phyloP scores from a whole-genome alignment of 257 asterid species.

The Rehmannia glutinosa region DNA sequence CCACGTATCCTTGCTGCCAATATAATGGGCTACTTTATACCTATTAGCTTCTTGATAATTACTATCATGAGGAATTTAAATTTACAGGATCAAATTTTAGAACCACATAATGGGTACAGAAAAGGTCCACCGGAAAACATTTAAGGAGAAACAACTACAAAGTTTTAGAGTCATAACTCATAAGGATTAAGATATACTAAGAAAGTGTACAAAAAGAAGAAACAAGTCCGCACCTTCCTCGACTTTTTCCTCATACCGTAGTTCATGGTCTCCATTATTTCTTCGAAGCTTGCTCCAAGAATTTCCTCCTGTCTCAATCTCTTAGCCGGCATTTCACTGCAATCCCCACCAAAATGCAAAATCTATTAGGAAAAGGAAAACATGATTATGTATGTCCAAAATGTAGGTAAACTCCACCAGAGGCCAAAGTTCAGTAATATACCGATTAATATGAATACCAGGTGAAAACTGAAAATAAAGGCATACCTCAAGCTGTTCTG shows the following conservation, averaged over 20 bases:
- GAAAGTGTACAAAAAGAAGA: not conserved
- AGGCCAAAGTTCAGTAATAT: not conserved
- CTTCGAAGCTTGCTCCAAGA: constrained; percentile 56
- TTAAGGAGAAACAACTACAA: not conserved
- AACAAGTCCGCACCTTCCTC: constrained; percentile 46
- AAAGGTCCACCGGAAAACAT: not conserved
- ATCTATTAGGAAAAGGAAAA: not conserved
- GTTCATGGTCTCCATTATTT: constrained; percentile 73
- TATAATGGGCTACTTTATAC: not conserved
- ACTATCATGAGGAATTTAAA: not conserved
- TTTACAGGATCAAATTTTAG: not conserved
- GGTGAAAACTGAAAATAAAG: not conserved
- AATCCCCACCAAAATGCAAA: not conserved
- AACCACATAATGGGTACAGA: not conserved
- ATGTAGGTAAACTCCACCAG: not conserved
- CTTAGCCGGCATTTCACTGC: constrained; percentile 53
- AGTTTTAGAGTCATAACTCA: not conserved
- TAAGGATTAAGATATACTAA: constrained; percentile 2
- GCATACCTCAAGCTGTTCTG: constrained; percentile 27
- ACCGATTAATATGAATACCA: not conserved
- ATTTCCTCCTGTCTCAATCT: constrained; percentile 54
- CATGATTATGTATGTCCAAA: not conserved
- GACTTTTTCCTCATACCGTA: constrained; percentile 58
- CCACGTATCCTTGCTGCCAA: no score
- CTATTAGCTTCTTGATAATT: not conserved